Conservation (phyloP, 208 protist species). For the Phytomonas francai region DNA sequence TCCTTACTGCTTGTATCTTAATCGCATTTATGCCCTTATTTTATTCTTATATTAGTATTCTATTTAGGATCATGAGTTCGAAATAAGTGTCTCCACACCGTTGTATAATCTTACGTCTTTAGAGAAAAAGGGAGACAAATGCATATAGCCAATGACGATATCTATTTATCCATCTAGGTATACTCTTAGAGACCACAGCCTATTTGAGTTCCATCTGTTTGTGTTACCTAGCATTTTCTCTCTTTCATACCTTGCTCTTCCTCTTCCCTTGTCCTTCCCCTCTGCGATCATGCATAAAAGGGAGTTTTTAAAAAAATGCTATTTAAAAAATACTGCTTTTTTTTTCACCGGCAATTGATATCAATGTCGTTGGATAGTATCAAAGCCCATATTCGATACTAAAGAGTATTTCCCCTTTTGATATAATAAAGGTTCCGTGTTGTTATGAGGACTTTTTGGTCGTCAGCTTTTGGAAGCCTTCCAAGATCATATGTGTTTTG, state of each 20-base stretch:
- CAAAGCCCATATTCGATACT: neutral
- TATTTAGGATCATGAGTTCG: neutral
- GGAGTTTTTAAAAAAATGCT: neutral
- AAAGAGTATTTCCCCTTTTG: neutral
- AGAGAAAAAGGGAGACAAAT: neutral
- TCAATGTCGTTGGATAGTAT: neutral
- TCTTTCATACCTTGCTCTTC: neutral
- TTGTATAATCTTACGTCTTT: neutral
- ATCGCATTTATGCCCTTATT: slow-evolving; percentile 5
- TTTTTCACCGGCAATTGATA: neutral
- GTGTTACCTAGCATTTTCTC: neutral
- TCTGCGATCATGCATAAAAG: neutral
- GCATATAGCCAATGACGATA: neutral
- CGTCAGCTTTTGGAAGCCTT: neutral
- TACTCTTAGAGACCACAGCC: neutral
- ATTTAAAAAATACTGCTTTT: neutral
- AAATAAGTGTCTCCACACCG: neutral
- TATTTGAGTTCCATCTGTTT: slow-evolving; percentile 2
- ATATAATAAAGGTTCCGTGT: neutral
- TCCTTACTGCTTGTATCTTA: neutral
- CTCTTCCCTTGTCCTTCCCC: neutral
- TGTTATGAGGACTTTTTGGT: neutral
- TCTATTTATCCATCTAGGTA: neutral
- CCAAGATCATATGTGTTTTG: neutral
- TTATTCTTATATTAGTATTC: slow-evolving; percentile 10